Percentiles rank a stretch among this genome's conserved stretches.
Conservation (phyloP, 1,284 basidiomycete species). For the Ceraceosorus bombacis region DNA sequence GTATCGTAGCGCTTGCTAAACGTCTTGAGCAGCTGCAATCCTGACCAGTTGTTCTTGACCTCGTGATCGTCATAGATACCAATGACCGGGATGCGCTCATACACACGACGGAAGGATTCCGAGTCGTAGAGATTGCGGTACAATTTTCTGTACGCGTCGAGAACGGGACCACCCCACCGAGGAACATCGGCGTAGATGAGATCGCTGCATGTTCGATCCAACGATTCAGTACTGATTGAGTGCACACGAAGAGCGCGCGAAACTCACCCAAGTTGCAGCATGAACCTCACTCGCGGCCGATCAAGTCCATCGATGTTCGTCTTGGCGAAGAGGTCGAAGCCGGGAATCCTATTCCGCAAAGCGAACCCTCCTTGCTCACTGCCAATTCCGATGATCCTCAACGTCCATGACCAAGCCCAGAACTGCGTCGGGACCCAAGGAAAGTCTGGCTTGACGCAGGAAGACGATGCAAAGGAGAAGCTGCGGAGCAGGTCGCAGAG, state of each 20-base stretch:
- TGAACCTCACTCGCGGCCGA: constrained; percentile 47
- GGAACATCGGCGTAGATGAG: constrained; percentile 73
- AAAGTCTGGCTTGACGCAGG: constrained; percentile 48
- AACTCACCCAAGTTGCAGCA: constrained; percentile 37
- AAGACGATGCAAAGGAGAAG: constrained; percentile 42
- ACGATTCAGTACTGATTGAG: too few relatives aligned
- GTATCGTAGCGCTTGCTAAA: too few relatives aligned
- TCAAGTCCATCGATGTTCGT: constrained; percentile 21
- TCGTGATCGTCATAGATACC: constrained; percentile 47
- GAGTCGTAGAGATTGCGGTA: constrained; percentile 47
- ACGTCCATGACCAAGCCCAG: constrained; percentile 22
- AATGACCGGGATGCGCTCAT: constrained; percentile 39
- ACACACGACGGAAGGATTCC: constrained; percentile 40
- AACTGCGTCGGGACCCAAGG: constrained; percentile 46
- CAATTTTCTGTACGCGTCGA: constrained; percentile 36
- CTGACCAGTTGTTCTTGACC: constrained; percentile 45
- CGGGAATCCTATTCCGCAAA: constrained; percentile 55
- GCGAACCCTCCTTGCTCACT: constrained; percentile 32
- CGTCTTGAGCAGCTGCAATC: constrained; percentile 4
- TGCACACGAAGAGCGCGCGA: not conserved
- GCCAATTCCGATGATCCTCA: constrained; percentile 25
- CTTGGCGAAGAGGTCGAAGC: constrained; percentile 60
- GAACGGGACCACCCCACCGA: constrained; percentile 32
- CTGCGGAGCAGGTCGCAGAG: constrained; percentile 1
- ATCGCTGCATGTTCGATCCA: constrained; percentile 45